Conservation (phyloP, 169 alveolate species). For the Cyclospora cayetanensis region DNA sequence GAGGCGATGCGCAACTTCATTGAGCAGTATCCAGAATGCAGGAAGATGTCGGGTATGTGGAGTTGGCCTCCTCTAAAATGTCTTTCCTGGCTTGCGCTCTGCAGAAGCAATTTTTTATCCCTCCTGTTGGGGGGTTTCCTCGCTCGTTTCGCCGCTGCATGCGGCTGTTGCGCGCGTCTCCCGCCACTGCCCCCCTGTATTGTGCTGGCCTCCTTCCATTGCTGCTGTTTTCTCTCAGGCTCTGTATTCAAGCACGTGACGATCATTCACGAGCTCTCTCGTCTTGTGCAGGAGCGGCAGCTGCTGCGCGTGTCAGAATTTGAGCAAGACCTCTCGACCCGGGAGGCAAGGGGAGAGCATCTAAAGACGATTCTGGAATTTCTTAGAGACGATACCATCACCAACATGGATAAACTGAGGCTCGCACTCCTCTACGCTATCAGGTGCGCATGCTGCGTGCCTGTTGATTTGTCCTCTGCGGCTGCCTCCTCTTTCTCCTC, state of each 20-base stretch:
- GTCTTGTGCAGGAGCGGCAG: slow-evolving; percentile 86
- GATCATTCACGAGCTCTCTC: slow-evolving; percentile 88
- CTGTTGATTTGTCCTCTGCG: background rate
- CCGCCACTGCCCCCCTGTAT: background rate
- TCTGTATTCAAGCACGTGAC: slow-evolving; percentile 94
- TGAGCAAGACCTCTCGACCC: slow-evolving; percentile 79
- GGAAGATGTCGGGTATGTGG: slow-evolving; percentile 80
- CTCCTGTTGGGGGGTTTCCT: background rate
- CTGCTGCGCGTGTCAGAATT: slow-evolving; percentile 88
- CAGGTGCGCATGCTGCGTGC: slow-evolving; percentile 8
- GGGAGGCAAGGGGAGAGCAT: slow-evolving; percentile 75
- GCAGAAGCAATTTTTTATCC: background rate
- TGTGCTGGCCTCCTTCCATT: background rate
- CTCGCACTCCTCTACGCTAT: slow-evolving; percentile 75
- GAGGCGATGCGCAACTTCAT: slow-evolving; percentile 93
- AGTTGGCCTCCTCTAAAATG: no score
- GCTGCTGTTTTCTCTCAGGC: slow-evolving; percentile 72
- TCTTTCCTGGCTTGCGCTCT: no score
- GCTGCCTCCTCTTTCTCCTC: background rate
- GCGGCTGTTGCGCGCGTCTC: background rate
- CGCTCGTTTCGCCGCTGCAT: background rate
- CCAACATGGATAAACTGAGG: slow-evolving; percentile 70
- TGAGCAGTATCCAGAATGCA: slow-evolving; percentile 93
- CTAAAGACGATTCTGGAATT: slow-evolving; percentile 43
- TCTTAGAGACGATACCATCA: slow-evolving; percentile 37